Conservation (phyloP, 78 protist genomes). For the Neovahlkampfia damariscottae region DNA sequence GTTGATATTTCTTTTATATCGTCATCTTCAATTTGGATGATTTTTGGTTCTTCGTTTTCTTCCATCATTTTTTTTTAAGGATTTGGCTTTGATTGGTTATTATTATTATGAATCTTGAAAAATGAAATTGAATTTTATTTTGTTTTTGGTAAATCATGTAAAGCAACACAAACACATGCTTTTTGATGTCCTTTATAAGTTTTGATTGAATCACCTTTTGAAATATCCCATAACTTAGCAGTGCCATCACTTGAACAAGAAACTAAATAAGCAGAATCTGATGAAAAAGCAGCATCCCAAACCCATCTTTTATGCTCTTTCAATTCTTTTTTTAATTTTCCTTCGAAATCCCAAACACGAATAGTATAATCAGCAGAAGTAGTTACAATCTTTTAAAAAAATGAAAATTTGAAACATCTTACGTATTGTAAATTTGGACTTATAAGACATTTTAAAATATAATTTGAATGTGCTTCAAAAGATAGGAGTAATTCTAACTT, state of each 20-base stretch:
- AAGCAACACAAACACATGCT: constrained; percentile 61
- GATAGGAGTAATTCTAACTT: background rate
- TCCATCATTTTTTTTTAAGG: too few species aligned
- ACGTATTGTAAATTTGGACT: constrained; percentile 67
- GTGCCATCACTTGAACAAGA: constrained; percentile 69
- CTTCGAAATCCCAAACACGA: constrained; percentile 55
- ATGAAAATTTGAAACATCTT: background rate
- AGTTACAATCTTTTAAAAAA: constrained; percentile 67
- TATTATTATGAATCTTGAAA: too few species aligned
- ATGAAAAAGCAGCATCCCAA: constrained; percentile 90
- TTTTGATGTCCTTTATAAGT: constrained; percentile 76
- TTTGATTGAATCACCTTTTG: constrained; percentile 55
- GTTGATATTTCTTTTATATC: too few species aligned
- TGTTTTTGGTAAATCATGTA: constrained; percentile 39
- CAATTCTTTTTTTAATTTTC: constrained; percentile 31
- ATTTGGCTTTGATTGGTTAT: too few species aligned
- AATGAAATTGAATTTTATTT: too few species aligned
- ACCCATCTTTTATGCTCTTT: constrained; percentile 89
- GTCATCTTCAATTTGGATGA: too few species aligned
- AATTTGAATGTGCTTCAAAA: constrained; percentile 16
- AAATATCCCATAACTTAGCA: constrained; percentile 82
- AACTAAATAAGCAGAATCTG: constrained; percentile 86
- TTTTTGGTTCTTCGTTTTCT: too few species aligned
- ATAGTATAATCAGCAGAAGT: constrained; percentile 80
- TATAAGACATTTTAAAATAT: constrained; percentile 51